Base-by-base conservation (phyloP, 345 rosid genomes). In the Diplotaxis tenuifolia region DNA sequence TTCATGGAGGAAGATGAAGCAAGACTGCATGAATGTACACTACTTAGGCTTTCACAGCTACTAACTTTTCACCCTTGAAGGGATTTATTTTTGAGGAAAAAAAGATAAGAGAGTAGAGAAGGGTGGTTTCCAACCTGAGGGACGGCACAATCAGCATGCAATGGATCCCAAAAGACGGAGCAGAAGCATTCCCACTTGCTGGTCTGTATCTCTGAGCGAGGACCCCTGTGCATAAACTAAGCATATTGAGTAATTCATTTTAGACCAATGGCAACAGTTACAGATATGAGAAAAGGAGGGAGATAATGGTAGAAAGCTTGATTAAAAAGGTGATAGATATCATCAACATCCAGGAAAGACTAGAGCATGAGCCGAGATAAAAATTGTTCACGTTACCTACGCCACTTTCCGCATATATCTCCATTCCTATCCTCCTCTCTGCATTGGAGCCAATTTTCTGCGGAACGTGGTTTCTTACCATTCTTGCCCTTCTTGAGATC, bases 381-480 rank as follows among this genome's bases (percentile, higher is more conserved):
- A 55, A 72, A 55, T 29, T 20, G 25, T 36, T 67, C 61, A 70
- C 12, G 65, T 80, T 85, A 92, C 98, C 99, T 90, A 77, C 96
- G 96, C 99, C 99, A 92, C 80, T 96, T 96, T 71, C 99, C 99
- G 75, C 99, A 92, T 68, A 86, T 71, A 72, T 80, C 79, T 80
- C 84, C 89, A 66, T 78, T 78, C 11, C 10, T 60, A 68, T 72
- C 82, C 66, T 78, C 88, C 75, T 79, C 83, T 79, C 80, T 83
- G 75, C 99, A 96, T 40, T 90, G 98, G 68, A 96, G 99, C 99
- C 98, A 92, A 57, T 89, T 96, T 49, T 91, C 87, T 36, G 88
- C 76, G 65, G 82, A 68, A 73, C 75, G 65, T 56, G 69, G 72
- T 77, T 69, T 83, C 16, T 70, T 70, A 55, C 69, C 77, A 25